A percentile compares a stretch with the other conserved stretches of the same genome.
Evolutionary conservation across 305 asterid species (phyloP).

Genomic region (Fraxinus velutina): DNA sequence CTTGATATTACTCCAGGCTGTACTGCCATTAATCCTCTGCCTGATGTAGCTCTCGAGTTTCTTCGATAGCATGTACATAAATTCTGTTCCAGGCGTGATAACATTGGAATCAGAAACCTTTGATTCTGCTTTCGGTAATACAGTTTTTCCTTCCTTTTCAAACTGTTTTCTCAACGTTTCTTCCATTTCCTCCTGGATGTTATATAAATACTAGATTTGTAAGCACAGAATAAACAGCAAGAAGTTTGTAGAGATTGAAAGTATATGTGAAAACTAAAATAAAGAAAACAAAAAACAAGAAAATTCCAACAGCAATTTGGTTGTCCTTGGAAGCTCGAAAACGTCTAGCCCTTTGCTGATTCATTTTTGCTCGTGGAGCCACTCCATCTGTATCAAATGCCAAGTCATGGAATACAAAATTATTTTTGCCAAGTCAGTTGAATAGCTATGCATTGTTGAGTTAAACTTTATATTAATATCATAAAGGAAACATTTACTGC

Average conservation of each 20-base stretch:
- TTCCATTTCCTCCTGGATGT: constrained; percentile 43
- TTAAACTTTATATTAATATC: not conserved
- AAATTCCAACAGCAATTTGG: constrained; percentile 32
- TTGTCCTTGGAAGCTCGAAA: constrained; percentile 44
- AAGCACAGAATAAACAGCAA: not conserved
- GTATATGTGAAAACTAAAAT: not conserved
- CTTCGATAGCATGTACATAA: constrained; percentile 41
- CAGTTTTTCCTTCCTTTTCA: constrained; percentile 39
- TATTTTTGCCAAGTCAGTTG: not conserved
- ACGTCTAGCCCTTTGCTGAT: constrained; percentile 52
- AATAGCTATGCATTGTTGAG: not conserved
- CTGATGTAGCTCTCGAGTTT: constrained; percentile 41
- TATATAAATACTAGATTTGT: not conserved
- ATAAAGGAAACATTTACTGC: not conserved
- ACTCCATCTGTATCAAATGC: constrained; percentile 50
- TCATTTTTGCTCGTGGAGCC: constrained; percentile 73
- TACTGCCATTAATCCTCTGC: constrained; percentile 24
- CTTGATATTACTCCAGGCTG: constrained; percentile 55
- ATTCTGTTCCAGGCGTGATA: constrained; percentile 61
- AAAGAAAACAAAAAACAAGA: not conserved
- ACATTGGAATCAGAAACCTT: constrained; percentile 51
- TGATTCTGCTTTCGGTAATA: constrained; percentile 42
- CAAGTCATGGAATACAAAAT: not conserved
- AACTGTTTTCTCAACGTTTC: constrained; percentile 35
- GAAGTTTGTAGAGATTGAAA: not conserved